These are phyloP conservation scores for Chytriomyces confervae DNA, from an alignment of 192 early-diverging fungal species.

Conservation along the genomic window DNA sequence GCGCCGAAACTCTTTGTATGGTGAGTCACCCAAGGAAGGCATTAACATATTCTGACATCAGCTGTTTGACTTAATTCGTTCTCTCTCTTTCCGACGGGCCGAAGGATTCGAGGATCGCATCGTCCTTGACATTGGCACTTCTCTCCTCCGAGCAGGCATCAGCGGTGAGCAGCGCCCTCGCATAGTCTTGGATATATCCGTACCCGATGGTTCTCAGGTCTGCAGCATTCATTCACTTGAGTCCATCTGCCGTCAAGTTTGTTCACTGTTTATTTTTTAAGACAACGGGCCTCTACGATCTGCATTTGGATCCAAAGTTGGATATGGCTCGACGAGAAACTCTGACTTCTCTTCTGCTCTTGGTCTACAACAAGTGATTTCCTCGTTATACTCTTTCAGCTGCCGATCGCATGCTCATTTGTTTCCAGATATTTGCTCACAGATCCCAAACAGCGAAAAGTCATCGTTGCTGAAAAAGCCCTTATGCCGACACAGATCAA, in stretches of 20 bases:
- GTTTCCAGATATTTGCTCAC: slow-evolving; percentile 66
- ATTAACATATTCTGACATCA: not conserved
- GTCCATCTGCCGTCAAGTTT: no score
- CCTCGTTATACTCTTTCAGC: not conserved
- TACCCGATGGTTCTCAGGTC: not conserved
- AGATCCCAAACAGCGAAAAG: slow-evolving; percentile 83
- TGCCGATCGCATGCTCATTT: not conserved
- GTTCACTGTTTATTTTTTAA: no score
- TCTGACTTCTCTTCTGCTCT: slow-evolving; percentile 14
- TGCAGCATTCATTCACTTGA: not conserved
- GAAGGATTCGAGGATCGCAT: slow-evolving; percentile 74
- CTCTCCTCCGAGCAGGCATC: slow-evolving; percentile 83
- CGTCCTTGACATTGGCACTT: slow-evolving; percentile 84
- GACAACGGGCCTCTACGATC: slow-evolving; percentile 23
- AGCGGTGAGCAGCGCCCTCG: slow-evolving; percentile 82
- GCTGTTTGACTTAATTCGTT: not conserved
- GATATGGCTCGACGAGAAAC: not conserved
- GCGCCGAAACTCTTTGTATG: slow-evolving; percentile 28
- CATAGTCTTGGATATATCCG: slow-evolving; percentile 61
- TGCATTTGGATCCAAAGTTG: not conserved
- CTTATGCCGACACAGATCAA: slow-evolving; percentile 73
- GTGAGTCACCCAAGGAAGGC: not conserved
- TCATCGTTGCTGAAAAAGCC: slow-evolving; percentile 78
- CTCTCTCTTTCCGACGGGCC: not conserved
- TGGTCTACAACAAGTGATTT: slow-evolving; percentile 24